Evolutionary conservation across 257 asterid genomes (phyloP).

Genomic region (Capsicum chinense): DNA sequence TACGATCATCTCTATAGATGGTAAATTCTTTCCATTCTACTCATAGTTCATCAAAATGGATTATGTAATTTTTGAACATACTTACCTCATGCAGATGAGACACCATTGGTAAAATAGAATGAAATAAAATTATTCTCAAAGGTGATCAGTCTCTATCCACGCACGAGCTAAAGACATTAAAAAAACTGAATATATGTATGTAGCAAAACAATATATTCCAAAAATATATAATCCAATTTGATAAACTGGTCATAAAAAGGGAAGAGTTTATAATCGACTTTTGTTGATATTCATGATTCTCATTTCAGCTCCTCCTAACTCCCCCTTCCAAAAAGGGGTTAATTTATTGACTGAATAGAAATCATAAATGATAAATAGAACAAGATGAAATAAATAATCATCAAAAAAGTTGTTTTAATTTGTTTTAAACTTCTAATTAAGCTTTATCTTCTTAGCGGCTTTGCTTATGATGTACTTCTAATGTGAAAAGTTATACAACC

Average conservation of each 20-base stretch:
- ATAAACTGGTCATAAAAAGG: not conserved
- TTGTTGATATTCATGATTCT: not conserved
- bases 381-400: not conserved
- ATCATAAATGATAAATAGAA: not conserved
- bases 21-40: no score
- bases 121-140: slow-evolving; percentile 29
- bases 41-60: no score
- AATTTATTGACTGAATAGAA: not conserved
- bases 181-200: not conserved
- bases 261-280: not conserved
- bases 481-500: not conserved
- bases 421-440: not conserved
- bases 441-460: not conserved
- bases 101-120: slow-evolving; percentile 39
- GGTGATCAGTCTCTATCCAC: not conserved
- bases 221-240: not conserved
- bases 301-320: not conserved
- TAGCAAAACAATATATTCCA: not conserved
- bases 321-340: not conserved
- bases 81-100: slow-evolving; percentile 22
- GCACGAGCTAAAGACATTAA: not conserved
- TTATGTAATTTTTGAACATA: no score
- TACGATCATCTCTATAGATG: no score
- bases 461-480: not conserved
- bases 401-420: not conserved